phyloP scores from a whole-genome alignment of 2,329 filamentous ascomycete species.

The Mycogone perniciosa region DNA sequence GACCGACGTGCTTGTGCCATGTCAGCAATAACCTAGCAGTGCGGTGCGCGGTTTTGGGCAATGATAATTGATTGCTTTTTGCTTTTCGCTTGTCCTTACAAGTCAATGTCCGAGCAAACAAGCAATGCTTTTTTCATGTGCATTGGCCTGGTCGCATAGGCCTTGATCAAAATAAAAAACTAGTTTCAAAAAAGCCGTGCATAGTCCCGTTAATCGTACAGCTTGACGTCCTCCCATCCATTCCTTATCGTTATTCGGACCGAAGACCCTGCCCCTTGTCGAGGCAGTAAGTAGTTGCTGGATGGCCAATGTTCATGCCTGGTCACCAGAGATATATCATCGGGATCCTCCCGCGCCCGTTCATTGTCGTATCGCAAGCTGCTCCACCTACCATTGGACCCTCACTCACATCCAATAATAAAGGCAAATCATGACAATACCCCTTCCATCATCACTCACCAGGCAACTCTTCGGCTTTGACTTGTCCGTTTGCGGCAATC shows the following conservation, averaged over 20 bases:
- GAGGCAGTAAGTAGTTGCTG: neutral
- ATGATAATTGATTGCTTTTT: neutral
- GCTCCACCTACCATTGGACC: slow-evolving; percentile 3
- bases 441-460: neutral
- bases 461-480: slow-evolving; percentile 3
- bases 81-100: neutral
- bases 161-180: slow-evolving; percentile 3
- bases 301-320: slow-evolving; percentile 1
- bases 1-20: neutral
- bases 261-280: neutral
- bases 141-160: neutral
- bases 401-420: neutral
- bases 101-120: neutral
- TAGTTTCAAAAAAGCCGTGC: neutral
- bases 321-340: slow-evolving; percentile 6
- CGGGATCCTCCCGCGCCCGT: slow-evolving; percentile 3
- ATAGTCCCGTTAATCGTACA: slow-evolving; percentile 19
- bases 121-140: neutral
- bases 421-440: slow-evolving; percentile 1
- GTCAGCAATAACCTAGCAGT: too few species aligned
- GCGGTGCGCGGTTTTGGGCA: too few species aligned
- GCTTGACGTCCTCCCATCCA: slow-evolving; percentile 8
- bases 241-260: slow-evolving; percentile 6
- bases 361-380: slow-evolving; percentile 8
- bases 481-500: slow-evolving; percentile 11